A percentile compares a stretch with the other conserved stretches of the same genome.
These are phyloP conservation scores for Moesziomyces antarcticus DNA, from an alignment of 1,284 basidiomycete genomes.

Conservation along the genomic window DNA sequence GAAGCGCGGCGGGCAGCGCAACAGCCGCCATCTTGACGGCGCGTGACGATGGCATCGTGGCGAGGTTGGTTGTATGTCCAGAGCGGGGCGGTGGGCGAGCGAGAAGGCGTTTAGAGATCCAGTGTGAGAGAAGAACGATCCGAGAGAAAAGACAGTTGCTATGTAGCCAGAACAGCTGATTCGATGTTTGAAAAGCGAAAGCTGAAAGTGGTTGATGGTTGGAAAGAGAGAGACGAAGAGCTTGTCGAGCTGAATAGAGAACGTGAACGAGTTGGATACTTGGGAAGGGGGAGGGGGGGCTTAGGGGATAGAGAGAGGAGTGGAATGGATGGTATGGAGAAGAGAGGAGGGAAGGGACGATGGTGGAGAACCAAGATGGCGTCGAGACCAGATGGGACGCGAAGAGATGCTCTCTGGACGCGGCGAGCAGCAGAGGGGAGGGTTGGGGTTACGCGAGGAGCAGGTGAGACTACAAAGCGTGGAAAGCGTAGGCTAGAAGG, in stretches of 20 bases:
- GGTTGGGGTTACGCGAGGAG: neutral
- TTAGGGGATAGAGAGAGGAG: neutral
- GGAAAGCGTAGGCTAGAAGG: too few relatives aligned
- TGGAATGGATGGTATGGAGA: neutral
- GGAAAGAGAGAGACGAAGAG: constrained; percentile 13
- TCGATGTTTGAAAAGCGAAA: constrained; percentile 13
- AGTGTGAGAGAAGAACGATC: neutral
- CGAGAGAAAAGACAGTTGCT: constrained; percentile 40
- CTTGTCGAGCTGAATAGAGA: constrained; percentile 21
- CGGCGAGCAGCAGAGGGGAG: neutral
- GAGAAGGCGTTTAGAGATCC: constrained; percentile 4
- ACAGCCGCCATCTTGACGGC: constrained; percentile 26
- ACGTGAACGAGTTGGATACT: constrained; percentile 1
- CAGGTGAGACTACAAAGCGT: neutral
- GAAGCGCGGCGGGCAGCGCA: constrained; percentile 32
- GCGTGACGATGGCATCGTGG: constrained; percentile 41
- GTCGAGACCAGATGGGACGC: neutral
- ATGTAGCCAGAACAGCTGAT: constrained; percentile 18
- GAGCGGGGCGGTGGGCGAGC: neutral
- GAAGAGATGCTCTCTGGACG: neutral
- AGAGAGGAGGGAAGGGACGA: neutral
- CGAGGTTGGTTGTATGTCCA: neutral
- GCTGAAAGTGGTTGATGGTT: constrained; percentile 10
- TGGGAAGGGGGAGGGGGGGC: neutral
- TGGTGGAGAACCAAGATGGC: neutral